These are phyloP conservation scores for Dianthus caryophyllus DNA, from an alignment of 148 eudicot genomes.

Conservation along the genomic window DNA sequence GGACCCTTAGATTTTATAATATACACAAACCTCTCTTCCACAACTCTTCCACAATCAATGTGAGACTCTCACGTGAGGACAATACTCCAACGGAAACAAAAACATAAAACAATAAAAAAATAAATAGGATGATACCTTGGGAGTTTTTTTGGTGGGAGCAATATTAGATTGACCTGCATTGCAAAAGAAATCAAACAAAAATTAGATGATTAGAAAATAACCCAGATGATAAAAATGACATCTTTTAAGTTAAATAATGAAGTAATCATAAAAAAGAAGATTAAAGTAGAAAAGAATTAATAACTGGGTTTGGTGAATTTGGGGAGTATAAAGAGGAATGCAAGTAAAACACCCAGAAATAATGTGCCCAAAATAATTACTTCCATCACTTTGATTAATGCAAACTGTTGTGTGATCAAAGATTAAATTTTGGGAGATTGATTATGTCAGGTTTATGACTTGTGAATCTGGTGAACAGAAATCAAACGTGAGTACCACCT, in stretches of 20 bases:
- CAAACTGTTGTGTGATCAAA: no score
- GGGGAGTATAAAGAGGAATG: constrained; percentile 46
- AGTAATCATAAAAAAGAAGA: background rate
- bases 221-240: background rate
- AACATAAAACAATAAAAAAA: no score
- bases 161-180: constrained; percentile 41
- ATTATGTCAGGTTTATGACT: no score
- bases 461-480: no score
- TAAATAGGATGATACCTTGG: constrained; percentile 20
- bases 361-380: constrained; percentile 10
- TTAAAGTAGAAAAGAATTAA: background rate
- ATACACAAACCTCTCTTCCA: no score
- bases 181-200: constrained; percentile 2
- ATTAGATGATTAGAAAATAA: constrained; percentile 4
- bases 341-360: constrained; percentile 15
- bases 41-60: no score
- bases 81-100: no score
- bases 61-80: no score
- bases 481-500: no score
- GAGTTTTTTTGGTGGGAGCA: constrained; percentile 11
- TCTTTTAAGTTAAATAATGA: background rate
- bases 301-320: constrained; percentile 51
- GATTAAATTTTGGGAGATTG: no score
- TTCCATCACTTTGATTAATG: constrained; percentile 15
- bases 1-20: no score